These are phyloP conservation scores for Lepiota subincarnata DNA, from an alignment of 768 basidiomycete species.

Conservation along the genomic window DNA sequence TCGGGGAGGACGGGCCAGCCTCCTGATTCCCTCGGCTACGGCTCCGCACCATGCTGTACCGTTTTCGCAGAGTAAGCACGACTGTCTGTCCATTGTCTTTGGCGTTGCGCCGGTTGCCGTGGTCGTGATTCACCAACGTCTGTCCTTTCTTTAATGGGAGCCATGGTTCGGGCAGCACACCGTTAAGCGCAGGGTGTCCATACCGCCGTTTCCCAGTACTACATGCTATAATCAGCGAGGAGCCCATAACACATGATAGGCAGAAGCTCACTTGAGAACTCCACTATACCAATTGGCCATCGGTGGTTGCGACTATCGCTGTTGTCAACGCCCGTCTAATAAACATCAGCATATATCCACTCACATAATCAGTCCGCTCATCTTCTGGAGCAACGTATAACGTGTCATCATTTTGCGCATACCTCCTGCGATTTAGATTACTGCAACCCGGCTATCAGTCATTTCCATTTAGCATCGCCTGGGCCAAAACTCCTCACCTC, in stretches of 20 bases:
- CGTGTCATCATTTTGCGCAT: conserved; percentile 91
- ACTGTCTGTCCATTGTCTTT: conserved; percentile 57
- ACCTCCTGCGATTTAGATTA: conserved; percentile 80
- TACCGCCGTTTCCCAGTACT: conserved; percentile 95
- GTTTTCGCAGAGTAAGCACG: conserved; percentile 76
- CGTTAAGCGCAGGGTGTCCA: conserved; percentile 93
- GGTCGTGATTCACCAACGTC: conserved; percentile 58
- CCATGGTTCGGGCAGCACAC: conserved; percentile 91
- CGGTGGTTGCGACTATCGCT: conserved; percentile 81
- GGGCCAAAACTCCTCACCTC: conserved; percentile 45
- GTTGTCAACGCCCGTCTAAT: conserved; percentile 3
- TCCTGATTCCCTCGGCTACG: conserved; percentile 8
- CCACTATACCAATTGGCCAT: conserved; percentile 95
- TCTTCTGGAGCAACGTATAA: conserved; percentile 95
- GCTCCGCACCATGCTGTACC: conserved; percentile 43
- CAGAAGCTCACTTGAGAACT: conserved; percentile 68
- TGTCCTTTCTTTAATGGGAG: conserved; percentile 85
- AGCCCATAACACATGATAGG: neutral
- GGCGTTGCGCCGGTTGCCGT: conserved; percentile 32
- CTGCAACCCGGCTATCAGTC: conserved; percentile 31
- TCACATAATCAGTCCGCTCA: conserved; percentile 83
- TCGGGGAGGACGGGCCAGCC: neutral
- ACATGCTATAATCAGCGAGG: conserved; percentile 8
- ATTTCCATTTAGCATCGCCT: neutral
- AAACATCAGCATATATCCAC: conserved; percentile 15